Base-by-base conservation (phyloP, 1,284 basidiomycete species). In the Ceratobasidium sp. region DNA sequence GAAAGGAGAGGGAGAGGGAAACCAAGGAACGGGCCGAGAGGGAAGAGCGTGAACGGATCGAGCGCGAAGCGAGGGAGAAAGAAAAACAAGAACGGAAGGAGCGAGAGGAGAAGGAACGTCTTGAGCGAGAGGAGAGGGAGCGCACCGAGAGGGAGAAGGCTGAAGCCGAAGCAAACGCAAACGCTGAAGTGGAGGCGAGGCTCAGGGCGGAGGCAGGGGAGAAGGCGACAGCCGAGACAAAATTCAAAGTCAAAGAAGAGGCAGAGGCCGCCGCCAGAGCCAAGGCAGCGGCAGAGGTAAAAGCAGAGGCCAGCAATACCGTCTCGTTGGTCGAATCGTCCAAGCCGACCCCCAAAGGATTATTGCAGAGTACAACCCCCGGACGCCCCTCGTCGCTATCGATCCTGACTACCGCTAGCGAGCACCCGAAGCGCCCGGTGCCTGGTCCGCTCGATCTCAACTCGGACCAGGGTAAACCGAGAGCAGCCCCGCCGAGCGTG, bases 401-500 rank as follows among this genome's bases (percentile, higher is more conserved):
- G n/a, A n/a, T n/a, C n/a, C n/a, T n/a, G n/a, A n/a, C n/a, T n/a
- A n/a, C n/a, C n/a, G n/a, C n/a, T n/a, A n/a, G n/a, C 61, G n/a
- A n/a, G n/a, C n/a, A n/a, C n/a, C n/a, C n/a, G n/a, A n/a, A n/a
- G n/a, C n/a, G n/a, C n/a, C n/a, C 43, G 43, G 61, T 48, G 13
- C 61, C 61, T 48, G 43, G 22, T 24, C 43, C 43, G n/a, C 39
- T 48, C 13, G 24, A 48, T 48, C 61, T 63, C 61, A 63, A 22
- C 14, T 48, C 43, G n/a, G 39, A 39, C 61, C 61, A 63, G 6
- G 14, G n/a, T 19, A 63, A 46, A 13, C 61, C 6, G 22, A 63
- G 24, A 24, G 61, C 78, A 7, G 77, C 89, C 51, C 85, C 88
- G 39, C 87, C 87, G n/a, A 91, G 90, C 53, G 90, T 91, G 8